phyloP scores from a whole-genome alignment of 179 eudicot genomes.

The Carnegiea gigantea region DNA sequence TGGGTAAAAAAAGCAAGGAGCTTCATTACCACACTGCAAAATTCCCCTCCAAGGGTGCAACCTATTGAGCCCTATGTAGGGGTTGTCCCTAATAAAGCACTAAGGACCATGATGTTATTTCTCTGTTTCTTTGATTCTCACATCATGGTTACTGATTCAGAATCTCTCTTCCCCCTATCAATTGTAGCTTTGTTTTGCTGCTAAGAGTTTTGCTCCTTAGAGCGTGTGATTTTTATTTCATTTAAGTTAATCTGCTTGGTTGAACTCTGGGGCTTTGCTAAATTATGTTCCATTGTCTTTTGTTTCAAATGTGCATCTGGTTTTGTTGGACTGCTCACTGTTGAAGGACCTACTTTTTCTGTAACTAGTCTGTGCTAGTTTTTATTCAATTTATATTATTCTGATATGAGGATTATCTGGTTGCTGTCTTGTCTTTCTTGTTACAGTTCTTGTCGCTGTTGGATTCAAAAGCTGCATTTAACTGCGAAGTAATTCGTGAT shows the following conservation, averaged over 20 bases:
- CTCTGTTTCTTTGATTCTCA: background rate
- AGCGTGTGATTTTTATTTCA: too few species aligned
- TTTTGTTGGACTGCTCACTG: background rate
- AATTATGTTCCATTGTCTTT: background rate
- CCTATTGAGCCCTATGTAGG: too few species aligned
- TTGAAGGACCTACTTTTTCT: background rate
- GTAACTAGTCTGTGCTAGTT: background rate
- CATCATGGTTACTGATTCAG: background rate
- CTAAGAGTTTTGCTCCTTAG: background rate
- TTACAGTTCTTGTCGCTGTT: slow-evolving; percentile 70
- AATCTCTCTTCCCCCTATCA: background rate
- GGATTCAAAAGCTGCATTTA: slow-evolving; percentile 87
- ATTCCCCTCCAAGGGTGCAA: too few species aligned
- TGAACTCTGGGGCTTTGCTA: background rate
- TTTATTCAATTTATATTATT: background rate
- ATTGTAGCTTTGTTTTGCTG: background rate
- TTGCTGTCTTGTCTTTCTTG: slow-evolving; percentile 20
- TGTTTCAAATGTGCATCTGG: slow-evolving; percentile 5
- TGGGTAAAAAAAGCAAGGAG: too few species aligned
- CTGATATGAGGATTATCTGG: slow-evolving; percentile 11
- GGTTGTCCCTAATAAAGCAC: too few species aligned
- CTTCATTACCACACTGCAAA: too few species aligned
- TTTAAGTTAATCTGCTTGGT: background rate
- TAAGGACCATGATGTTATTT: background rate
- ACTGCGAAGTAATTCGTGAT: slow-evolving; percentile 84